Conservation (phyloP, 345 rosid species). For the Eucalyptus virginea region DNA sequence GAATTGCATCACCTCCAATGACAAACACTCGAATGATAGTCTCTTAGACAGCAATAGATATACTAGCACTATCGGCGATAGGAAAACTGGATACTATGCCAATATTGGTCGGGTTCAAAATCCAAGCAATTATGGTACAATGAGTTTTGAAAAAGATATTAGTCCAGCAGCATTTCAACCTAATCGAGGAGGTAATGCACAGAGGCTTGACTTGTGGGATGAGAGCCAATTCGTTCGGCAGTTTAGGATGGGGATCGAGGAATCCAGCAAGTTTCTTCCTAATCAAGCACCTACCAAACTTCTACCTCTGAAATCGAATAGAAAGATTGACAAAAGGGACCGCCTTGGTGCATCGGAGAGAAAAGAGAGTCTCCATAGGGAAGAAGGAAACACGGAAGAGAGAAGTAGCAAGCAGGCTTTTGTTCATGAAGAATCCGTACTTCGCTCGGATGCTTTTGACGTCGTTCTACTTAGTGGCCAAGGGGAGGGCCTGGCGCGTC, state of each 20-base stretch:
- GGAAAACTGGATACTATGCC: neutral
- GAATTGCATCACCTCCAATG: neutral
- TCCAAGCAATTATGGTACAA: neutral
- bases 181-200: neutral
- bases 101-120: neutral
- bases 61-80: neutral
- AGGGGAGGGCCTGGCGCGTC: neutral
- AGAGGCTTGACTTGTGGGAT: neutral
- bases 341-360: neutral
- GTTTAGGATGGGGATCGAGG: neutral
- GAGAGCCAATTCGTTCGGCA: neutral
- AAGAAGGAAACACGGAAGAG: neutral
- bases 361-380: neutral
- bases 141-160: neutral
- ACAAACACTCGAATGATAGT: neutral
- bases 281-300: neutral
- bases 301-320: neutral
- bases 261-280: neutral
- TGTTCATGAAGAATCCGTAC: neutral
- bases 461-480: neutral
- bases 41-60: neutral
- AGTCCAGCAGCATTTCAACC: neutral
- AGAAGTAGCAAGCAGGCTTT: neutral
- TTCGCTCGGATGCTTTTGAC: neutral
- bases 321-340: neutral